Conservation (phyloP, 495 filamentous ascomycete species). For the Trichoderma asperelloides region DNA sequence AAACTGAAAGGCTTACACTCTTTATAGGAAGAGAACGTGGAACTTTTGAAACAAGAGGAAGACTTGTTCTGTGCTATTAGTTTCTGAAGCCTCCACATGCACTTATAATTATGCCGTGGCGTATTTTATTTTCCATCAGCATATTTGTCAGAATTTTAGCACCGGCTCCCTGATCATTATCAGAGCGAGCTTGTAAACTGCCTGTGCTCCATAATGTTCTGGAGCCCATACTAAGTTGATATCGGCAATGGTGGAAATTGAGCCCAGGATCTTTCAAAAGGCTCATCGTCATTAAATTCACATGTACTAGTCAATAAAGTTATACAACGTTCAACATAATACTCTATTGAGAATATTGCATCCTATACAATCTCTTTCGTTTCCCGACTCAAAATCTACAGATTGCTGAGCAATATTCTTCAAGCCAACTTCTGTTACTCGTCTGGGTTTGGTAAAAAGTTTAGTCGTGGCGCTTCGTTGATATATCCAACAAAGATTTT, state of each 20-base stretch:
- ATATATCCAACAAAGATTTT: conserved; percentile 8
- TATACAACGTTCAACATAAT: background rate
- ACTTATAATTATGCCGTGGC: no score
- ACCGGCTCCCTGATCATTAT: no score
- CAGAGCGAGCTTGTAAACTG: no score
- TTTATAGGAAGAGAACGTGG: background rate
- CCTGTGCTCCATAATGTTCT: background rate
- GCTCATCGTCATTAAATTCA: no score
- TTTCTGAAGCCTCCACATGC: no score
- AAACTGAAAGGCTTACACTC: no score
- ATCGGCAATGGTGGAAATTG: background rate
- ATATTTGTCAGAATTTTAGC: no score
- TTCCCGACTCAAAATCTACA: background rate
- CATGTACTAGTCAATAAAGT: background rate
- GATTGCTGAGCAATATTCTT: background rate
- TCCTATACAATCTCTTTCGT: no score
- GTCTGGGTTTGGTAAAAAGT: conserved; percentile 9
- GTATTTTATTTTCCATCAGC: no score
- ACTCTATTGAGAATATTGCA: background rate
- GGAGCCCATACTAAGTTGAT: no score
- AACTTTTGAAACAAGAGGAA: no score
- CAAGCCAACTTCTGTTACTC: background rate
- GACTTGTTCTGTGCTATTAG: no score
- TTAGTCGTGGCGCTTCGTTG: conserved; percentile 3
- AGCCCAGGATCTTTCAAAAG: background rate